Conservation (phyloP, 257 asterid genomes). For the Nicotiana noctiflora region DNA sequence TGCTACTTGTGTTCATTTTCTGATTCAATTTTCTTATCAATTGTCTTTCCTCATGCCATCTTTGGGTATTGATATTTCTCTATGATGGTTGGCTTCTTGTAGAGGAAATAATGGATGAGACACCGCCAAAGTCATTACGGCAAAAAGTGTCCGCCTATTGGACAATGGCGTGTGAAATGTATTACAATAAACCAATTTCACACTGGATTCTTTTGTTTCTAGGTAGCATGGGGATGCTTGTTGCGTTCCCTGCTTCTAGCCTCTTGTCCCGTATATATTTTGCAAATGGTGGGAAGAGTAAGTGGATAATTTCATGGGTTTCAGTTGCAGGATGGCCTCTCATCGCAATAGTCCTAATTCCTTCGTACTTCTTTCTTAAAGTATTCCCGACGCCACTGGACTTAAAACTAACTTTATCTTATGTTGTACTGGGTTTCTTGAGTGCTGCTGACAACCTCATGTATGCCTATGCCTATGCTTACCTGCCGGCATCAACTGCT, state of each 20-base stretch:
- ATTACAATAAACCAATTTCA: slow-evolving; percentile 50
- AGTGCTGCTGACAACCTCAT: slow-evolving; percentile 78
- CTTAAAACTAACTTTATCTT: slow-evolving; percentile 48
- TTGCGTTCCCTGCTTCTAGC: slow-evolving; percentile 82
- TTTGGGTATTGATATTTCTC: background rate
- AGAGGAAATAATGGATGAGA: slow-evolving; percentile 43
- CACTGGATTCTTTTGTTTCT: slow-evolving; percentile 70
- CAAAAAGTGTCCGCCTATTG: slow-evolving; percentile 27
- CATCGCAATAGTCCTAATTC: slow-evolving; percentile 50
- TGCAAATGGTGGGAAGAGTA: slow-evolving; percentile 77
- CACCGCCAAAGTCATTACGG: slow-evolving; percentile 22
- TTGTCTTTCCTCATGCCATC: background rate
- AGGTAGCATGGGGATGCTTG: slow-evolving; percentile 66
- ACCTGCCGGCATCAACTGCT: slow-evolving; percentile 90
- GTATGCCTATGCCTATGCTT: slow-evolving; percentile 91
- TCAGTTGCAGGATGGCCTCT: slow-evolving; percentile 98
- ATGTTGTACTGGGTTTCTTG: slow-evolving; percentile 58
- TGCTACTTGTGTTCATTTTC: background rate
- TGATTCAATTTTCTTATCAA: background rate
- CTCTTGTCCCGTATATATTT: slow-evolving; percentile 77
- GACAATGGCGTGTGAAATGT: slow-evolving; percentile 27
- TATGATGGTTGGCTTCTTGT: background rate
- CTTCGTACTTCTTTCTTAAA: slow-evolving; percentile 47
- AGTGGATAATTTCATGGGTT: slow-evolving; percentile 88
- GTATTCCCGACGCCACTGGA: slow-evolving; percentile 55